Base-by-base conservation (phyloP, 1,284 basidiomycete species). In the Irpex sp. region DNA sequence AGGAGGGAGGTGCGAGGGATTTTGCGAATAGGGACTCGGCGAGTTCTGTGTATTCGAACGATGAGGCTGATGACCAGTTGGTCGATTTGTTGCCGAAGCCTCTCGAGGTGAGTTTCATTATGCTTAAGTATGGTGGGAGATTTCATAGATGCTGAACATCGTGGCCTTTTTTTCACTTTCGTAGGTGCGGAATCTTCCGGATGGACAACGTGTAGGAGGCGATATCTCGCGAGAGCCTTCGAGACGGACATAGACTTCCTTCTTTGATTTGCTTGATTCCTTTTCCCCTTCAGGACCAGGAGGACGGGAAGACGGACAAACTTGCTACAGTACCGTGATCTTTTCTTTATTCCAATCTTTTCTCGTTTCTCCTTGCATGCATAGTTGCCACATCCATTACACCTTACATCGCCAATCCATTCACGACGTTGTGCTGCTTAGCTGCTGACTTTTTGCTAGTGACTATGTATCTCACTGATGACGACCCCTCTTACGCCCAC, bases 1-100 rank as follows among this genome's bases (percentile, higher is more conserved):
- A 61, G 2, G 62, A 60, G 40, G 65, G 60, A n/a, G 66, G 63
- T 13, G 61, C 19, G 48, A 47, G 60, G 47, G 59, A 63, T 63
- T 62, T 82, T 81, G 68, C 80, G 49, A 80, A 83, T 65, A 77
- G 77, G 64, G 67, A 65, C 37, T 66, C 67, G 47, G 62, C 66
- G 59, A 68, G 67, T 52, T 71, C 70, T 19, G 63, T 68, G 48
- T 71, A 71, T 52, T 67, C 74, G 74, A 26, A 58, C 26, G 67
- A 73, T 79, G 67, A 75, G 71, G 63, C 72, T 70, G 58, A 74
- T 48, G 77, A 79, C 40, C 68, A 81, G 62, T 76, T 76, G 63
- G 85, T 87, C 64, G 82, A 87, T 38, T 79, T 84, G 62, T 84
- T 85, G 73, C 82, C 82, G n/a, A 76, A 81, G 56, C 83, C 87